These are phyloP conservation scores for Pythium folliculosum DNA, from an alignment of 352 stramenopile genomes.

Conservation along the genomic window DNA sequence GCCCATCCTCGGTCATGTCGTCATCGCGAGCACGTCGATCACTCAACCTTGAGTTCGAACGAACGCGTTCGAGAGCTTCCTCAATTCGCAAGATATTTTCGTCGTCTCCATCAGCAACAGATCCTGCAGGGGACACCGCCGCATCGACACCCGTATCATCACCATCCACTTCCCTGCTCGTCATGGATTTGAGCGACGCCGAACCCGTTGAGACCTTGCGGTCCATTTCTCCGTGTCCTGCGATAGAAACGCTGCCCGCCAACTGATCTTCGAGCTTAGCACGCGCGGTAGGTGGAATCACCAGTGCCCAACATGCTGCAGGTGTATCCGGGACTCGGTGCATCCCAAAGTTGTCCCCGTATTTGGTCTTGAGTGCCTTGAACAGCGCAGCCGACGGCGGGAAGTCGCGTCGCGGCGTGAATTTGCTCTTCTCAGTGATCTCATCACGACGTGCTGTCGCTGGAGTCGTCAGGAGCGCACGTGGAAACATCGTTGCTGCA, in stretches of 20 bases:
- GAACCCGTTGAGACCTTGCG: slow-evolving; percentile 22
- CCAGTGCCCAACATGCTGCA: slow-evolving; percentile 77
- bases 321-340: slow-evolving; percentile 72
- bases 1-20: slow-evolving; percentile 38
- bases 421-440: slow-evolving; percentile 82
- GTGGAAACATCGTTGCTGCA: slow-evolving; percentile 75
- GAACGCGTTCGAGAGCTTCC: slow-evolving; percentile 14
- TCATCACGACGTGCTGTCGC: slow-evolving; percentile 66
- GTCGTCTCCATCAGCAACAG: slow-evolving; percentile 23
- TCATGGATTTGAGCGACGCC: slow-evolving; percentile 14
- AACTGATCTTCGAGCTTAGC: slow-evolving; percentile 61
- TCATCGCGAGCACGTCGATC: slow-evolving; percentile 35
- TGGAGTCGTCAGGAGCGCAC: slow-evolving; percentile 52
- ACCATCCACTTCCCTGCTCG: slow-evolving; percentile 10
- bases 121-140: slow-evolving; percentile 8
- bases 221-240: neutral
- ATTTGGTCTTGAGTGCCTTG: slow-evolving; percentile 84
- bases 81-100: slow-evolving; percentile 28
- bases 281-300: slow-evolving; percentile 57
- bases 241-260: neutral
- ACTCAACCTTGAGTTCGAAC: slow-evolving; percentile 27
- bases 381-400: slow-evolving; percentile 81
- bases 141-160: slow-evolving; percentile 9
- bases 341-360: slow-evolving; percentile 77
- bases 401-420: slow-evolving; percentile 79